Evolutionary conservation across 129 eudicot genomes (phyloP).

Genomic region (Gnaphalium uliginosum): DNA sequence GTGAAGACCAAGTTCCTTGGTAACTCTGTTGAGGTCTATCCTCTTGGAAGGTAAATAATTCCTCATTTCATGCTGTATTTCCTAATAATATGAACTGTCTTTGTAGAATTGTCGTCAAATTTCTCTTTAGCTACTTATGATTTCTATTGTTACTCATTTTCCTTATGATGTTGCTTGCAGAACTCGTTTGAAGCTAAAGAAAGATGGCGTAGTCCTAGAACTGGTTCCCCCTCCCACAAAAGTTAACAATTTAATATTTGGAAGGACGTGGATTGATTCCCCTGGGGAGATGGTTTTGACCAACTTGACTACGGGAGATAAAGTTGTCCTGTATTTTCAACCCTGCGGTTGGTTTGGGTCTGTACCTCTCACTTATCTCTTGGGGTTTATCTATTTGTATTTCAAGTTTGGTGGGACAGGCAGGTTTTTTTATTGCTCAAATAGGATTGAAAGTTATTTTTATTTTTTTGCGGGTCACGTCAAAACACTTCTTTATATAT

Average conservation of each 20-base stretch:
- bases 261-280: constrained; percentile 99
- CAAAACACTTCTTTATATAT: not conserved
- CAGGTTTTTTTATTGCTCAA: not conserved
- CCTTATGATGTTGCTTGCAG: constrained; percentile 38
- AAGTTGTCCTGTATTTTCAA: constrained; percentile 86
- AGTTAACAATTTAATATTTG: constrained; percentile 88
- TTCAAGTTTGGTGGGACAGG: not conserved
- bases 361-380: not conserved
- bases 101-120: not conserved
- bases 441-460: not conserved
- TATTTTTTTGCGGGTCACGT: not conserved
- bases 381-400: not conserved
- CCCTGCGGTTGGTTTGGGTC: constrained; percentile 99
- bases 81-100: not conserved
- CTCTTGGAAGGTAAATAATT: constrained; percentile 76
- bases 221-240: constrained; percentile 94
- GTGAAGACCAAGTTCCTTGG: constrained; percentile 93
- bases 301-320: constrained; percentile 90
- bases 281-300: constrained; percentile 95
- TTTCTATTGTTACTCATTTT: not conserved
- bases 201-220: constrained; percentile 69
- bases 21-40: constrained; percentile 90
- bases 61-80: not conserved
- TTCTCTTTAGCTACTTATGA: not conserved
- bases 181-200: constrained; percentile 76